Base-by-base conservation (phyloP, 192 early-diverging fungal species). In the Piromyces finnis region DNA sequence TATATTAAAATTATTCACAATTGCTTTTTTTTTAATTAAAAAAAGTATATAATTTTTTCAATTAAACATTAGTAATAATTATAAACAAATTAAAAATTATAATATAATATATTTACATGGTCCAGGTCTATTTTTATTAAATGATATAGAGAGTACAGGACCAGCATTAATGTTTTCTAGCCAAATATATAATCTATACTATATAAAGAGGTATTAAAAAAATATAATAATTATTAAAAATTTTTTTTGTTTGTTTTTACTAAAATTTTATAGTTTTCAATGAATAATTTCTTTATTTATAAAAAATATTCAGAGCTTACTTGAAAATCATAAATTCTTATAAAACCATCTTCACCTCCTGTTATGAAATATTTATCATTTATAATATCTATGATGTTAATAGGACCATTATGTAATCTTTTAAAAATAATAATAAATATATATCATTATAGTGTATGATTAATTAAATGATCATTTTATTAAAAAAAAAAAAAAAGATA, bases 281-380 rank as follows among this genome's bases (percentile, higher is more conserved):
- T 35, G 32, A 12, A 35, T 7, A 35, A 12, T 7, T 7, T 35
- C 3, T 35, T 35, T 35, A 35, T 35, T 7, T 35, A 35, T 35
- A 7, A 35, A 35, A 35, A 12, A 35, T 35, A 35, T 35, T 7
- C 32, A 35, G 3, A 35, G 32, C 30, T n/a, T 80, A 88, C 86
- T 82, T 90, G 87, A 28, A 89, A 36, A 79, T 90, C 89, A 81
- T 84, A 90, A 5, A 90, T 83, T 81, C 88, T 89, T 30, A 90
- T 85, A 29, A 79, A 79, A 26, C 51, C 89, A 27, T 88, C 87
- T 79, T 88, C 88, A 12, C 86, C 88, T 28, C 89, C 89, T 22
- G 89, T 87, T 12, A 90, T 82, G 16, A 90, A 51, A 78, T 86
- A 90, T 81, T 85, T 86, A 41, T 82, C 78, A 11, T 80, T 79